Conservation (phyloP, 768 basidiomycete genomes). For the Macrolepiota fuliginosa region DNA sequence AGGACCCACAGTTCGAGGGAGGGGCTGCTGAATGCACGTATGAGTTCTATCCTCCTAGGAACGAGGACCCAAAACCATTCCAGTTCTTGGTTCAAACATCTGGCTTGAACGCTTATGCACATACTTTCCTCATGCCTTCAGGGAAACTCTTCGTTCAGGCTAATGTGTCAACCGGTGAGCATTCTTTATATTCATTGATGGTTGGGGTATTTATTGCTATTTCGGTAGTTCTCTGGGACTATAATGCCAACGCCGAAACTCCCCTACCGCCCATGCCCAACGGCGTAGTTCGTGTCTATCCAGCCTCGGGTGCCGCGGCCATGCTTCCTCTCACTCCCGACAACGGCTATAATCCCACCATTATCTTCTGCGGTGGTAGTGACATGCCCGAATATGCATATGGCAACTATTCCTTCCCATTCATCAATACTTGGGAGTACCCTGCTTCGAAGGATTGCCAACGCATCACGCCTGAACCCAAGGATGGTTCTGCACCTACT, state of each 20-base stretch:
- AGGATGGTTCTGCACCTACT: constrained; percentile 54
- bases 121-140: constrained; percentile 70
- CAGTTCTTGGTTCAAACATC: constrained; percentile 70
- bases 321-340: constrained; percentile 91
- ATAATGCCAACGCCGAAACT: constrained; percentile 52
- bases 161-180: constrained; percentile 72
- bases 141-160: constrained; percentile 83
- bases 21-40: constrained; percentile 78
- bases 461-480: constrained; percentile 83
- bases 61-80: constrained; percentile 47
- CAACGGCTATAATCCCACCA: constrained; percentile 82
- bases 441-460: constrained; percentile 75
- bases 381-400: constrained; percentile 73
- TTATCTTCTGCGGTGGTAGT: constrained; percentile 90
- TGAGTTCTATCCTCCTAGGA: constrained; percentile 76
- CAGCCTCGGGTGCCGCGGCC: constrained; percentile 82
- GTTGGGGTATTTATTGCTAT: not conserved
- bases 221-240: constrained; percentile 27
- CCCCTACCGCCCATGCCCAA: constrained; percentile 74
- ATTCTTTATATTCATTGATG: not conserved
- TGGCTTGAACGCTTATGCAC: constrained; percentile 77
- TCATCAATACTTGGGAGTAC: constrained; percentile 69
- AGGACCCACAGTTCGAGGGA: constrained; percentile 59
- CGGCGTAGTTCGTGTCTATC: constrained; percentile 78
- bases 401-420: constrained; percentile 76